Evolutionary conservation across 148 eudicot genomes (phyloP).

Genomic region (Fallopia convolvulus): DNA sequence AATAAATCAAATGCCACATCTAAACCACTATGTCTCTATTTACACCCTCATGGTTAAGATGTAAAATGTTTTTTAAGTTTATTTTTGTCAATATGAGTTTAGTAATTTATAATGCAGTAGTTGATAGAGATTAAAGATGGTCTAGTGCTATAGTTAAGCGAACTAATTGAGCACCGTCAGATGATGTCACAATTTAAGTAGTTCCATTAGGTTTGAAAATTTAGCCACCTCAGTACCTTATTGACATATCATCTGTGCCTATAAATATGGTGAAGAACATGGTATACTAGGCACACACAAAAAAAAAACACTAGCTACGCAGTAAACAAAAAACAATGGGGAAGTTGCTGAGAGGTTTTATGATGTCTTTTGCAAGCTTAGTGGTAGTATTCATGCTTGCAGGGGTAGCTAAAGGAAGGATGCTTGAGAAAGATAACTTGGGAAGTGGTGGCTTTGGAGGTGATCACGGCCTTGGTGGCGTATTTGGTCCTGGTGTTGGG

Average conservation of each 20-base stretch:
- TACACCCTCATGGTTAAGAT: too few species aligned
- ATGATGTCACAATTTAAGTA: slow-evolving; percentile 1
- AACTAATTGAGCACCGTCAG: background rate
- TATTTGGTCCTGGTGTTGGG: background rate
- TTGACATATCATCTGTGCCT: background rate
- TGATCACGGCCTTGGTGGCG: background rate
- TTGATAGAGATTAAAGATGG: background rate
- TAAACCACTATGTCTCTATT: too few species aligned
- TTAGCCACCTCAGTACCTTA: background rate
- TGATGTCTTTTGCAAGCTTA: slow-evolving; percentile 9
- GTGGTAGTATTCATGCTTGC: background rate
- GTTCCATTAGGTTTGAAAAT: background rate
- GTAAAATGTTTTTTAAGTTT: too few species aligned
- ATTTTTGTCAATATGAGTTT: too few species aligned
- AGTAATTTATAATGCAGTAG: background rate
- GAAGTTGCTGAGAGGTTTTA: background rate
- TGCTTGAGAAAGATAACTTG: background rate
- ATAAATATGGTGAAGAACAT: background rate
- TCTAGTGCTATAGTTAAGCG: background rate
- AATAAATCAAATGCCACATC: too few species aligned
- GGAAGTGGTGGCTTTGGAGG: background rate
- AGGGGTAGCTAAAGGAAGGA: background rate
- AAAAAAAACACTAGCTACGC: background rate
- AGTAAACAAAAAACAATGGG: slow-evolving; percentile 1
- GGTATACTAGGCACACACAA: background rate